Percentiles rank a stretch among this genome's conserved stretches.
Evolutionary conservation across 192 early-diverging fungal species (phyloP).

Genomic region (Gaertneriomyces sp.): DNA sequence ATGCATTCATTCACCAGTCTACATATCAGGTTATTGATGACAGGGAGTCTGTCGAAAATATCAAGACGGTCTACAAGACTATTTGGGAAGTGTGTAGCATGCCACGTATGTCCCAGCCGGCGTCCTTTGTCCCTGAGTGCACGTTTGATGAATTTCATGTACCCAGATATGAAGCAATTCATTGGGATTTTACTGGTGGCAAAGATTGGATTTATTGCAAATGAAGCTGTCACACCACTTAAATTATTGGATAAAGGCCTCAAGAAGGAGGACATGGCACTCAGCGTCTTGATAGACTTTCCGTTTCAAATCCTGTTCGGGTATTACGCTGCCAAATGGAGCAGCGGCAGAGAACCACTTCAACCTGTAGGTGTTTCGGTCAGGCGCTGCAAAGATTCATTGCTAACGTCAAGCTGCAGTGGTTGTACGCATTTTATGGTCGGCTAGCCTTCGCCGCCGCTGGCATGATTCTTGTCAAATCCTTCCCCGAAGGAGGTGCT

Average conservation of each 20-base stretch:
- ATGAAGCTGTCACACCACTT: constrained; percentile 89
- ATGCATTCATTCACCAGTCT: no score
- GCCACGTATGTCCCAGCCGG: constrained; percentile 54
- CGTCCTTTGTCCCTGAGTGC: constrained; percentile 1
- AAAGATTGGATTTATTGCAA: constrained; percentile 94
- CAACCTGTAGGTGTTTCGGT: constrained; percentile 57
- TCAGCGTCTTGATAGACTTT: constrained; percentile 89
- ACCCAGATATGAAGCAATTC: constrained; percentile 76
- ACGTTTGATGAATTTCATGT: constrained; percentile 1
- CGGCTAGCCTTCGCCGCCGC: constrained; percentile 72
- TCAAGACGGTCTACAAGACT: constrained; percentile 66
- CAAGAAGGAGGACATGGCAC: constrained; percentile 90
- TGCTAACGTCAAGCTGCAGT: constrained; percentile 40
- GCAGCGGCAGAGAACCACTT: constrained; percentile 75
- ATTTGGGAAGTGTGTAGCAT: constrained; percentile 84
- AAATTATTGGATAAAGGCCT: constrained; percentile 95
- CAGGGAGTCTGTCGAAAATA: constrained; percentile 29
- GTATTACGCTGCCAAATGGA: constrained; percentile 97
- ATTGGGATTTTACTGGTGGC: constrained; percentile 76
- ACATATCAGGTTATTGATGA: constrained; percentile 13
- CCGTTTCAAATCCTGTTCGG: constrained; percentile 96
- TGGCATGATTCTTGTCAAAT: constrained; percentile 79
- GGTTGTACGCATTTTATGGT: constrained; percentile 87
- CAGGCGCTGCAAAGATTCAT: constrained; percentile 12
- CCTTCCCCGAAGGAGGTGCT: constrained; percentile 69